phyloP scores from a whole-genome alignment of 176 grass and related monocot species.

The Juncus inflexus region DNA sequence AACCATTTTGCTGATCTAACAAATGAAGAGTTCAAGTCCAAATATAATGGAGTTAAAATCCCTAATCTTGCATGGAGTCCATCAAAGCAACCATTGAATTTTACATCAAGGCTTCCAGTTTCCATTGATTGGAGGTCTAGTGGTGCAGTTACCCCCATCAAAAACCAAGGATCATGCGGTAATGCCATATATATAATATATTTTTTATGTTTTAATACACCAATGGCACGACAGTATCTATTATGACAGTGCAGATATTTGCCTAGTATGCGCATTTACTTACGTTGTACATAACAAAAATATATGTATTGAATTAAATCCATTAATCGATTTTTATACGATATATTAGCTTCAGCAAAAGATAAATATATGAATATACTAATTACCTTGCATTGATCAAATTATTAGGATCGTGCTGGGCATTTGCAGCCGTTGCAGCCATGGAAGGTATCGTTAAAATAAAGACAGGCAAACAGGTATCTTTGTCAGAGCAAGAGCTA shows the following conservation, averaged over 20 bases:
- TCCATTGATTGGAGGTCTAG: constrained; percentile 24
- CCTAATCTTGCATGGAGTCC: background rate
- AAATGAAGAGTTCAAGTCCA: constrained; percentile 11
- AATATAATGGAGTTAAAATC: background rate
- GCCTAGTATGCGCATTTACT: background rate
- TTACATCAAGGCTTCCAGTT: background rate
- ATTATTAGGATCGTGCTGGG: constrained; percentile 37
- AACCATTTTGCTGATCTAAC: constrained; percentile 30
- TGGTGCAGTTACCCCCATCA: constrained; percentile 28
- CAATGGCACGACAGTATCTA: background rate
- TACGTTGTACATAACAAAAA: background rate
- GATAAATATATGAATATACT: background rate
- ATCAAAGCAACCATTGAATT: background rate
- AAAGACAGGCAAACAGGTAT: constrained; percentile 29
- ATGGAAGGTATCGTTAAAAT: constrained; percentile 43
- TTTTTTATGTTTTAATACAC: background rate
- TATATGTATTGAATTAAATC: no score
- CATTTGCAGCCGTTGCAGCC: constrained; percentile 35
- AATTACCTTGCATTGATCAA: background rate
- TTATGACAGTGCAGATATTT: background rate
- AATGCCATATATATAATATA: constrained; percentile 8
- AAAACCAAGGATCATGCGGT: constrained; percentile 25
- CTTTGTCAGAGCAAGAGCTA: constrained; percentile 39
- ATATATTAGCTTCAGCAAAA: no score
- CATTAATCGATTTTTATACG: no score